Conservation (phyloP, 106 monocot genomes). For the Dactylorhiza incarnata region DNA sequence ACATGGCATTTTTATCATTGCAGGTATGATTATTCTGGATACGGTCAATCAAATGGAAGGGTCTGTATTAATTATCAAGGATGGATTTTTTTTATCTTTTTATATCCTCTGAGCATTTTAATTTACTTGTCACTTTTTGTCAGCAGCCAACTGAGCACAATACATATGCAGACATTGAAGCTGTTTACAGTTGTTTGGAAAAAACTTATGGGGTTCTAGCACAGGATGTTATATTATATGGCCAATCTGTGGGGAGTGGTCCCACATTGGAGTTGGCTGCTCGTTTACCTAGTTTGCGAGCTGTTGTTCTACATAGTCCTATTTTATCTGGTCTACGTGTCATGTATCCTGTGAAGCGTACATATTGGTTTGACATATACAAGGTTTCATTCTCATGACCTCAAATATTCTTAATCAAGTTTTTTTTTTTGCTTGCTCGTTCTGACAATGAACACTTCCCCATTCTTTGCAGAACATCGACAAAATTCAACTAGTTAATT, state of each 20-base stretch:
- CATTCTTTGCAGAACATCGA: slow-evolving; percentile 80
- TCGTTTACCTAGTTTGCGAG: slow-evolving; percentile 50
- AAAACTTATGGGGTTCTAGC: slow-evolving; percentile 49
- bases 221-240: slow-evolving; percentile 85
- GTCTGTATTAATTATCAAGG: slow-evolving; percentile 18
- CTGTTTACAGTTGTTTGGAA: slow-evolving; percentile 60
- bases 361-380: slow-evolving; percentile 96
- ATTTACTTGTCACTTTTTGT: slow-evolving; percentile 3
- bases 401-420: neutral
- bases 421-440: slow-evolving; percentile 1
- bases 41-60: slow-evolving; percentile 86
- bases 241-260: slow-evolving; percentile 97
- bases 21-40: slow-evolving; percentile 98
- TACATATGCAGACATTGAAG: slow-evolving; percentile 90
- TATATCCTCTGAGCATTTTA: neutral
- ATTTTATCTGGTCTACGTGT: slow-evolving; percentile 92
- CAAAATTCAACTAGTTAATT: slow-evolving; percentile 72
- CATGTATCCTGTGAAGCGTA: slow-evolving; percentile 87
- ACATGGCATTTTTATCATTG: neutral
- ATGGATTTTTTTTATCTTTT: neutral
- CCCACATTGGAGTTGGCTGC: slow-evolving; percentile 81
- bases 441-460: neutral
- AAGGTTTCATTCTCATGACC: slow-evolving; percentile 41
- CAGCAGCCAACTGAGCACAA: slow-evolving; percentile 84
- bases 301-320: slow-evolving; percentile 88